Base-by-base conservation (phyloP, 169 alveolate genomes). In the Plasmodium adleri region DNA sequence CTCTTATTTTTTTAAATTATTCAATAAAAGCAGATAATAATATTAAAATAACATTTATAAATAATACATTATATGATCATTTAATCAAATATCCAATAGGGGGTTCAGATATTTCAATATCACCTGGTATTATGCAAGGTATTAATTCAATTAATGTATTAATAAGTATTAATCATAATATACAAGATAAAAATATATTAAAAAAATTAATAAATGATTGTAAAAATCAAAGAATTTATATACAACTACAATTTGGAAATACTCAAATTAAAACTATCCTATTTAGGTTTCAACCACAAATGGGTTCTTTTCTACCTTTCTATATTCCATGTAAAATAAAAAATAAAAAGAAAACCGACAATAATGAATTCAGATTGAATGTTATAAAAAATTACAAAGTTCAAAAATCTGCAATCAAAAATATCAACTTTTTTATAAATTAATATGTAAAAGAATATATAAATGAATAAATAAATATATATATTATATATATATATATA, bases 91-190 rank as follows among this genome's bases (percentile, higher is more conserved):
- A 68, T 43, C 90, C 90, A 7, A 80, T 80, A 54, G 90, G 85
- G 47, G 90, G 90, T 8, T 60, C 78, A 12, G 90, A 80, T 28
- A 68, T 80, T 43, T 67, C 90, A 28, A 52, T 80, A 54, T 80
- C 90, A 7, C 90, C 90, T 39, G 90, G 90, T 22, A 62, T 80
- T 22, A 80, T 80, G 90, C 72, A 80, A 60, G 90, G 90, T 26
- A 67, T 68, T 2, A 80, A 70, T 28, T 80, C 83, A 0, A 80
- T 80, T 68, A 59, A 80, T 60, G 83, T 72, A 15, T 28, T 80
- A 49, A 50, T 45, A 15, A 80, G 90, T 72, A 70, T 80, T 39
- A 66, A 80, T 20, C 72, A 80, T 49, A 67, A 2, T 22, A 15
- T 80, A 5, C 20, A 22, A 20, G 85, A 80, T 67, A 39, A 28